A percentile compares a stretch with the other conserved stretches of the same genome.
phyloP scores from a whole-genome alignment of 2,329 filamentous ascomycete species.

The Alternaria sp. region DNA sequence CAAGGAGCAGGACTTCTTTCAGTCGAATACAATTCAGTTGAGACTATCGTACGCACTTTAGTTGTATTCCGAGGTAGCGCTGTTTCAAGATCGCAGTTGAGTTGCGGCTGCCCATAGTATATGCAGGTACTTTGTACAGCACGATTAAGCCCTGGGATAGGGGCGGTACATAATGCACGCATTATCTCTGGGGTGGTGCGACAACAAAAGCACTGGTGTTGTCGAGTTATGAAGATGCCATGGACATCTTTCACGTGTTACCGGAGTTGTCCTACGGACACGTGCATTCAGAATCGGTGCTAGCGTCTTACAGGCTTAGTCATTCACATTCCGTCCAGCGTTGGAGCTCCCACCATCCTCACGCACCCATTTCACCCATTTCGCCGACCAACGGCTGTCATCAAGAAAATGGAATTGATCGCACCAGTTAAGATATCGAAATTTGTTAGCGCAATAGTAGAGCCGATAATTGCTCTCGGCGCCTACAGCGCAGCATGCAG shows the following conservation, averaged over 20 bases:
- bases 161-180: background rate
- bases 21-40: background rate
- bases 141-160: background rate
- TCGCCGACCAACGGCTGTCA: background rate
- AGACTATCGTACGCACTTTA: background rate
- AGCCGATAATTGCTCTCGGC: background rate
- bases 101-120: background rate
- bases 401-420: no score
- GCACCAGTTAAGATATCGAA: background rate
- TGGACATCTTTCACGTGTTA: background rate
- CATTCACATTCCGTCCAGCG: fast-evolving
- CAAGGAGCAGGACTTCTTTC: fast-evolving
- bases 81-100: background rate
- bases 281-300: background rate
- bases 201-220: background rate
- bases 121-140: background rate
- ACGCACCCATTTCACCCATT: background rate
- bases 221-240: background rate
- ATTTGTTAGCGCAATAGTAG: background rate
- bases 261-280: background rate
- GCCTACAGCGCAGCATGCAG: background rate
- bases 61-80: background rate
- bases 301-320: background rate
- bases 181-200: background rate
- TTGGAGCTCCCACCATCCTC: background rate